Conservation (phyloP, 148 eudicot genomes). For the Vaccinium corymbosum region DNA sequence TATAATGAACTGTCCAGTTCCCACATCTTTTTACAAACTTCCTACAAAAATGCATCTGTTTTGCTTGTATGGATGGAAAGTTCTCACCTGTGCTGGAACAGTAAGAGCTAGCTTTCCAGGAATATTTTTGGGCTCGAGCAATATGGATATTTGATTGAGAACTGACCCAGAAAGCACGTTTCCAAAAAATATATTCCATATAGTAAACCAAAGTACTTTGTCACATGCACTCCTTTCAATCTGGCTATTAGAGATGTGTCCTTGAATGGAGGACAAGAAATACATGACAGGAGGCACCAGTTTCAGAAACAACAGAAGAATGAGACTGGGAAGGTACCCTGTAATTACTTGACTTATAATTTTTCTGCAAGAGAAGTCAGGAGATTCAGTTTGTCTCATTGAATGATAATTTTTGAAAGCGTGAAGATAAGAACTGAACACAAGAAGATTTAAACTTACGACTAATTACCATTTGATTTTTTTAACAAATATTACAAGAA, state of each 20-base stretch:
- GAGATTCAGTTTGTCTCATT: slow-evolving; percentile 6
- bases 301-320: slow-evolving; percentile 54
- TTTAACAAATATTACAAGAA: neutral
- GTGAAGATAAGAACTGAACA: neutral
- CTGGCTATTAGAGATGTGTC: slow-evolving; percentile 55
- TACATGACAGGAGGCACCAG: slow-evolving; percentile 72
- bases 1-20: neutral
- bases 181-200: slow-evolving; percentile 79
- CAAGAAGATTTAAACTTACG: neutral
- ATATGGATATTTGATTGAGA: slow-evolving; percentile 41
- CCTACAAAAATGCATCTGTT: neutral
- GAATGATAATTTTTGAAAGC: neutral
- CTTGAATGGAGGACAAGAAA: slow-evolving; percentile 71
- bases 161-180: slow-evolving; percentile 74
- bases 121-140: slow-evolving; percentile 58
- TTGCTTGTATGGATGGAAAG: slow-evolving; percentile 1
- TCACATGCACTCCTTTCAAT: slow-evolving; percentile 73
- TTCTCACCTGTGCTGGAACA: slow-evolving; percentile 73
- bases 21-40: neutral
- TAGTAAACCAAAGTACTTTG: slow-evolving; percentile 65
- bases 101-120: slow-evolving; percentile 55
- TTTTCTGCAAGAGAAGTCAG: slow-evolving; percentile 41
- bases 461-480: neutral
- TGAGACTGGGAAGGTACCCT: slow-evolving; percentile 82
- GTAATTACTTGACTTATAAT: slow-evolving; percentile 52